These are phyloP conservation scores for Heritiera fomes DNA, from an alignment of 345 rosid species.

Conservation along the genomic window DNA sequence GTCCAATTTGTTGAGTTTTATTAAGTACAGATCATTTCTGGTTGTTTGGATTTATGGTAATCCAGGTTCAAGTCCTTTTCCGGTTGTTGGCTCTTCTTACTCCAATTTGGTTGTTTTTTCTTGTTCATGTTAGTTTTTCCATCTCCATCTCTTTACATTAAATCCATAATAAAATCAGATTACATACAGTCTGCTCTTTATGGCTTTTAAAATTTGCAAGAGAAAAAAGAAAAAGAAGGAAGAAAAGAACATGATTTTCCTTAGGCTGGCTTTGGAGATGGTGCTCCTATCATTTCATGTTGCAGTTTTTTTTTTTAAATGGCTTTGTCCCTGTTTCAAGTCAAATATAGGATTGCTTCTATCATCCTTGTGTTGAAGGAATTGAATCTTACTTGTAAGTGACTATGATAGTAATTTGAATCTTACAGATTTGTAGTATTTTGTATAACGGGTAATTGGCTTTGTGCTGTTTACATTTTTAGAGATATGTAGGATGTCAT, in stretches of 20 bases:
- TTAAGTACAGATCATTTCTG: not conserved
- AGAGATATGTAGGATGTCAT: not conserved
- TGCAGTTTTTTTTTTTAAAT: not conserved
- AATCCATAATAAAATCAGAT: not conserved
- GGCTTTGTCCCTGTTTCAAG: not conserved
- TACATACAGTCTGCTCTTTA: not conserved
- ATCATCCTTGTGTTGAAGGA: not conserved
- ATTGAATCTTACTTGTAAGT: not conserved
- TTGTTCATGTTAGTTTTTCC: too few species aligned
- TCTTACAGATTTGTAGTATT: not conserved
- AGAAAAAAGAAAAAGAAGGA: too few species aligned
- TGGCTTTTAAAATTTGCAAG: not conserved
- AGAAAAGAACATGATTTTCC: slow-evolving; percentile 5
- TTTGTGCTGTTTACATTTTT: not conserved
- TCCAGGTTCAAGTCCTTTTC: not conserved
- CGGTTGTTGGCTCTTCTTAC: not conserved
- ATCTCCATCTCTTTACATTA: too few species aligned
- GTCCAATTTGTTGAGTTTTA: too few species aligned
- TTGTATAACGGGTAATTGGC: not conserved
- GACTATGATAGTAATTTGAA: not conserved
- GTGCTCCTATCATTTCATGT: not conserved
- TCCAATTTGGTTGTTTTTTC: not conserved
- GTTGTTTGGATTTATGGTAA: too few species aligned
- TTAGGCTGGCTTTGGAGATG: not conserved
- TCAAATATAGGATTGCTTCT: not conserved